Base-by-base conservation (phyloP, 768 basidiomycete genomes). In the Phylloporus sp. region DNA sequence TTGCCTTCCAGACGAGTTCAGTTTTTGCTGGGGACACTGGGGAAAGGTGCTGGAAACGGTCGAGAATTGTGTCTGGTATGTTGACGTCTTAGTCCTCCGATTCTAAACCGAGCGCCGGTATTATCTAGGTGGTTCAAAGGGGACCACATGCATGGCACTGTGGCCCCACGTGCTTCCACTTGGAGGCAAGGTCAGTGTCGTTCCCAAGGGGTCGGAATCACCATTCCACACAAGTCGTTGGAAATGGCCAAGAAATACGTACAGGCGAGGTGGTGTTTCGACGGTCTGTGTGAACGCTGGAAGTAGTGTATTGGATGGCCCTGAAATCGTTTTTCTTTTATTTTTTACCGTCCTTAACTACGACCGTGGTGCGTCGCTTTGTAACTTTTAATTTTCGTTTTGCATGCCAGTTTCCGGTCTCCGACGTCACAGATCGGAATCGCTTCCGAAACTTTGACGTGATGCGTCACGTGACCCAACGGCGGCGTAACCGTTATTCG, bases 101-200 rank as follows among this genome's bases (percentile, higher is more conserved):
- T 21, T 5, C 0, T 14, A 2, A 15, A 13, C 7, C 9, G 9
- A 17, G 28, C 18, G 5, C 21, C 22, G n/a, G n/a, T n/a, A 27
- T 27, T 8, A 27, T 1, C 3, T 17, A 55, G 45, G 52, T 56
- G 55, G 48, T 56, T 56, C 17, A 38, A 9, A 28, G 54, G 47
- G 2, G 48, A 55, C 1, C 20, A 49, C 8, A 1, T 53, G 33
- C 54, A 55, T 28, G 54, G 51, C 0, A 49, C 47, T 1, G 44
- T 53, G 5, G 54, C 54, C 5, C 51, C 40, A 0, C 22, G 36
- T 0, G 22, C 41, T 2, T 53, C 55, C 3, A 56, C 55, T 0
- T 32, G 44, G 27, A 1, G 1, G 3, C 1, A 3, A 0, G 48
- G 44, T 9, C 0, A 32, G 24, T 13, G 3, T 44, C 31, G 44